These are phyloP conservation scores for Lentinula raphanica DNA, from an alignment of 768 basidiomycete genomes.

Conservation along the genomic window DNA sequence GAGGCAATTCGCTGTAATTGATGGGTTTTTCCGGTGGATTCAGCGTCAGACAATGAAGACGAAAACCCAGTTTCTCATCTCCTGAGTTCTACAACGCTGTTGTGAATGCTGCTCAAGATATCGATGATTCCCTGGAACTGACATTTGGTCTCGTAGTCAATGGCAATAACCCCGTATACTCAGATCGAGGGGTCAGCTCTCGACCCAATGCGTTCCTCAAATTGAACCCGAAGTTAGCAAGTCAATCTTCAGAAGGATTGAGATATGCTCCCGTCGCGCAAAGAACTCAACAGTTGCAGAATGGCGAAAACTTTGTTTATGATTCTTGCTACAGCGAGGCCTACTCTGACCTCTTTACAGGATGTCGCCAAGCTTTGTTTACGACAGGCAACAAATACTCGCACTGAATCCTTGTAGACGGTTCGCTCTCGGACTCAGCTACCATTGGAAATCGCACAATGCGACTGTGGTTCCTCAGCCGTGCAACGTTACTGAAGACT, in stretches of 20 bases:
- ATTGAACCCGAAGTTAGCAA: background rate
- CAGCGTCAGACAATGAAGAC: background rate
- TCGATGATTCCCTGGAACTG: background rate
- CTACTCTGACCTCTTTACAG: background rate
- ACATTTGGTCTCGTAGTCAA: background rate
- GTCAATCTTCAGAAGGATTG: background rate
- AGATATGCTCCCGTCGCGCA: background rate
- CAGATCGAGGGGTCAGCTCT: background rate
- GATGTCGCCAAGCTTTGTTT: background rate
- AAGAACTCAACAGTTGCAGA: background rate
- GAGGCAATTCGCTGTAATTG: background rate
- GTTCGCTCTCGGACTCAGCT: background rate
- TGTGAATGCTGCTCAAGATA: background rate
- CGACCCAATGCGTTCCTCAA: background rate
- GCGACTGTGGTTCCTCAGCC: background rate
- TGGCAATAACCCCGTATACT: background rate
- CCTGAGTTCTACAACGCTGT: background rate
- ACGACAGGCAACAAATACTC: background rate
- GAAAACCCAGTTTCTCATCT: background rate
- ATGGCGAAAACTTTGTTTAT: background rate
- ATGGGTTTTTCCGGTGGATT: background rate
- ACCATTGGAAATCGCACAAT: background rate
- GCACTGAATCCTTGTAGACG: background rate
- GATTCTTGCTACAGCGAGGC: background rate
- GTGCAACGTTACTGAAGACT: background rate